These are phyloP conservation scores for Apocynum venetum DNA, from an alignment of 257 asterid species.

Conservation along the genomic window DNA sequence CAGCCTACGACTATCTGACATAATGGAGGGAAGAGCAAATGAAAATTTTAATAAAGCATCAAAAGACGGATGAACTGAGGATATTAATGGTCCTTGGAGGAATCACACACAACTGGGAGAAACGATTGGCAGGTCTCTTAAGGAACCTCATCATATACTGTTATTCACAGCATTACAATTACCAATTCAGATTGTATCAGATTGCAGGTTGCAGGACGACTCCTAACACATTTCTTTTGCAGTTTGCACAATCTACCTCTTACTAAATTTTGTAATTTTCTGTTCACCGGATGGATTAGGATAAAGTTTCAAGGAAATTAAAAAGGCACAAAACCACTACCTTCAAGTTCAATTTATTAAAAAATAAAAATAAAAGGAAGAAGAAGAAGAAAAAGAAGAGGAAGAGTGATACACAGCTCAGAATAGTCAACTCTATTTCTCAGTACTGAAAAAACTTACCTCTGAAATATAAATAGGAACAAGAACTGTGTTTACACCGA, in stretches of 20 bases:
- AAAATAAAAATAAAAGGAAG: no score
- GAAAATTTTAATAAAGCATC: not conserved
- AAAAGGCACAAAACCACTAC: not conserved
- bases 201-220: not conserved
- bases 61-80: not conserved
- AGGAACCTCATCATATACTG: not conserved
- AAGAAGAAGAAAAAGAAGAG: not conserved
- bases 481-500: slow-evolving; percentile 88
- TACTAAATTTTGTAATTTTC: not conserved
- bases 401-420: not conserved
- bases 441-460: slow-evolving; percentile 36
- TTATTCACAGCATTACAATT: not conserved
- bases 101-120: not conserved
- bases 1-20: not conserved
- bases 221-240: not conserved
- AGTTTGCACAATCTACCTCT: not conserved
- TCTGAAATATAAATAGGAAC: slow-evolving; percentile 89
- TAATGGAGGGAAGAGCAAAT: not conserved
- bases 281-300: no score
- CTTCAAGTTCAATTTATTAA: not conserved
- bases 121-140: not conserved
- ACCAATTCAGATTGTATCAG: not conserved
- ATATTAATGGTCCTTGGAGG: not conserved
- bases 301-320: not conserved
- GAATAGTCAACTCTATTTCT: slow-evolving; percentile 8